phyloP scores from a whole-genome alignment of 2,329 filamentous ascomycete genomes.

The Paecilomyces dactylethromorphus region DNA sequence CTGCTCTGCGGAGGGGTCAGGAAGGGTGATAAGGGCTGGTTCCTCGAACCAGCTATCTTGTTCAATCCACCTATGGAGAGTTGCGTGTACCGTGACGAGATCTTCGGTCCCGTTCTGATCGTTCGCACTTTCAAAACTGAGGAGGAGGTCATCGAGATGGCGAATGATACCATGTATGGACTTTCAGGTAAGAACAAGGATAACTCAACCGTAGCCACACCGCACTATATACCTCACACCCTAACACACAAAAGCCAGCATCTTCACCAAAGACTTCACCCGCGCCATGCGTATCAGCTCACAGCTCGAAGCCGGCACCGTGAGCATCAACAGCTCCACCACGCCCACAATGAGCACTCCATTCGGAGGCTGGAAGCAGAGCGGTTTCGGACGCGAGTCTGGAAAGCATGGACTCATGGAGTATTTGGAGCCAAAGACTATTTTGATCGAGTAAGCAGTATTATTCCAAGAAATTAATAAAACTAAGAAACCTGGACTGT shows the following conservation, averaged over 20 bases:
- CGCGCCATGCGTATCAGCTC: constrained; percentile 59
- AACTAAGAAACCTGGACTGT: too few relatives aligned
- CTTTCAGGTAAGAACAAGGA: neutral
- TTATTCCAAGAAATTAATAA: neutral
- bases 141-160: constrained; percentile 5
- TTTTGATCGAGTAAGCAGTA: neutral
- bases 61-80: constrained; percentile 11
- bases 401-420: neutral
- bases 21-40: constrained; percentile 6
- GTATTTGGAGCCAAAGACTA: neutral
- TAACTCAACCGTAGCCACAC: neutral
- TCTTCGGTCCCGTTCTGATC: constrained; percentile 16
- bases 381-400: neutral
- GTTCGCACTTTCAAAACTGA: constrained; percentile 14
- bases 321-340: constrained; percentile 1
- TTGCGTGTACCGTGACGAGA: constrained; percentile 16
- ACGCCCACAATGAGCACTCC: neutral
- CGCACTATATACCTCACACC: neutral
- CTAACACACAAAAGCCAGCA: constrained; percentile 52
- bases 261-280: constrained; percentile 65
- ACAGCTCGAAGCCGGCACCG: constrained; percentile 57
- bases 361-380: neutral
- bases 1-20: constrained; percentile 8
- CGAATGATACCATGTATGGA: constrained; percentile 6
- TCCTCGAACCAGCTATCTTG: constrained; percentile 17